These are phyloP conservation scores for Elasticomyces elasticus DNA, from an alignment of 495 filamentous ascomycete species.

Conservation along the genomic window DNA sequence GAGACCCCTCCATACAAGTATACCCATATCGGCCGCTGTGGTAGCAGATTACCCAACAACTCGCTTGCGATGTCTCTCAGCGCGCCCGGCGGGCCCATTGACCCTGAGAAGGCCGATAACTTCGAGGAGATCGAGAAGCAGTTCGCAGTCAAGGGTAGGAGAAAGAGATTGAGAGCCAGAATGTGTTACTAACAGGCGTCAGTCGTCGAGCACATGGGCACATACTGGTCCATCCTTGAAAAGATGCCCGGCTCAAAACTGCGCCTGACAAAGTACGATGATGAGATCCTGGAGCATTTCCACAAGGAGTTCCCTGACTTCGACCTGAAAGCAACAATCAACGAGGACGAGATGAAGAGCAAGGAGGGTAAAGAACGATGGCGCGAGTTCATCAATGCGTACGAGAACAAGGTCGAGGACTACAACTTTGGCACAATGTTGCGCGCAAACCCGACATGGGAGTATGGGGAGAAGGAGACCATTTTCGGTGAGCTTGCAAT, in stretches of 20 bases:
- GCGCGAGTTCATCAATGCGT: constrained; percentile 88
- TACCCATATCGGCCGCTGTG: no score
- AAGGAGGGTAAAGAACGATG: constrained; percentile 91
- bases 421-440: constrained; percentile 97
- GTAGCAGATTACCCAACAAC: no score
- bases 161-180: not conserved
- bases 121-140: constrained; percentile 98
- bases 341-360: constrained; percentile 97
- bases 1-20: no score
- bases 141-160: constrained; percentile 82
- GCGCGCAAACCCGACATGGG: constrained; percentile 61
- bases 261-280: constrained; percentile 83
- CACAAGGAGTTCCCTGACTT: constrained; percentile 84
- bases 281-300: constrained; percentile 87
- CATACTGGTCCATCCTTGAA: constrained; percentile 94
- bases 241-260: constrained; percentile 74
- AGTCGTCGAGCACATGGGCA: constrained; percentile 91
- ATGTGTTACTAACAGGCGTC: not conserved
- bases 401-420: constrained; percentile 85
- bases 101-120: constrained; percentile 64
- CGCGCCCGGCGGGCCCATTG: constrained; percentile 26
- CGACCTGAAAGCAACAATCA: constrained; percentile 63
- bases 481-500: constrained; percentile 60
- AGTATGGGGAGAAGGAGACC: constrained; percentile 81
- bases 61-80: constrained; percentile 37